These are phyloP conservation scores for Onygenales sp. DNA, from an alignment of 2,329 filamentous ascomycete species.

Conservation along the genomic window DNA sequence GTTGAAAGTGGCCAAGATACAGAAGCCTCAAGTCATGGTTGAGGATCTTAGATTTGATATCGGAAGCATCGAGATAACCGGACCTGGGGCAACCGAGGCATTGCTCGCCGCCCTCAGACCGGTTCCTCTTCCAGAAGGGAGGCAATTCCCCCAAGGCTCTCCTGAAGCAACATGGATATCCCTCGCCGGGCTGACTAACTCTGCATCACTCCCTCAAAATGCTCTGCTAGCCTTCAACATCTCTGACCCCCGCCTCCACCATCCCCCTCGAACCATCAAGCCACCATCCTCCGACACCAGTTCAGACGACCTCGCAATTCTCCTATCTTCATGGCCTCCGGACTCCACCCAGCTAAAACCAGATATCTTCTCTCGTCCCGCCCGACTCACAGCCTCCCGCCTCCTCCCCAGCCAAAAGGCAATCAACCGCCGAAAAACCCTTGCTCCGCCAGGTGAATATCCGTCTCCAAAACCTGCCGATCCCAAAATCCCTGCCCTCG, in stretches of 20 bases:
- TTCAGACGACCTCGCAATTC: slow-evolving; percentile 43
- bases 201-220: slow-evolving; percentile 59
- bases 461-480: slow-evolving; percentile 53
- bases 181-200: slow-evolving; percentile 50
- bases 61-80: slow-evolving; percentile 60
- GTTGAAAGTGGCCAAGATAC: slow-evolving; percentile 48
- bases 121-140: slow-evolving; percentile 23
- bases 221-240: slow-evolving; percentile 63
- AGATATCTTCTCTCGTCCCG: slow-evolving; percentile 59
- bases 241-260: slow-evolving; percentile 69
- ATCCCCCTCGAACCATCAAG: slow-evolving; percentile 57
- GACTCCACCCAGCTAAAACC: slow-evolving; percentile 40
- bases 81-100: slow-evolving; percentile 70
- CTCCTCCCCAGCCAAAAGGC: slow-evolving; percentile 66
- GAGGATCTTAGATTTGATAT: slow-evolving; percentile 64
- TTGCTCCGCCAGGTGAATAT: slow-evolving; percentile 52
- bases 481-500: slow-evolving; percentile 65
- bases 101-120: slow-evolving; percentile 60
- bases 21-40: slow-evolving; percentile 51
- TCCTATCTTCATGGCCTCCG: slow-evolving; percentile 58
- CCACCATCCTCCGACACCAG: slow-evolving; percentile 26
- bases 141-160: slow-evolving; percentile 16
- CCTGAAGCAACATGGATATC: slow-evolving; percentile 32
- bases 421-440: slow-evolving; percentile 65
- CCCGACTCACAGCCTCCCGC: slow-evolving; percentile 54